Conservation (phyloP, 2,329 filamentous ascomycete genomes). For the Bipolaris cookei region DNA sequence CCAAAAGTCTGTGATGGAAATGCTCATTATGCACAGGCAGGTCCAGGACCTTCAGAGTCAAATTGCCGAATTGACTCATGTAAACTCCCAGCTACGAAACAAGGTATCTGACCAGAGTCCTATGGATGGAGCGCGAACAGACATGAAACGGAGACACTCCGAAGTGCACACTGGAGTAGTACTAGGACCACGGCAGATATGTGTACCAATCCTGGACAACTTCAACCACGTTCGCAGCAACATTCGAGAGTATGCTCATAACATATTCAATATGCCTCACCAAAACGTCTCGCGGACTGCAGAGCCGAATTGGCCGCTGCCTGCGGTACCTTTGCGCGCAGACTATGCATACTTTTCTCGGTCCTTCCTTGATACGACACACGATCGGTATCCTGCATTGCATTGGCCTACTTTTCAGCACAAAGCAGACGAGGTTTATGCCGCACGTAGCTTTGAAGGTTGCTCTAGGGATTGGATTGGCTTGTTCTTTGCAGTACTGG, state of each 20-base stretch:
- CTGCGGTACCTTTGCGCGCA: conserved; percentile 72
- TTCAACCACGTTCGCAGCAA: conserved; percentile 74
- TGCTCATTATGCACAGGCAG: conserved; percentile 61
- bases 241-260: conserved; percentile 74
- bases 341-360: conserved; percentile 74
- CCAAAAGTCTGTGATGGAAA: neutral
- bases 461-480: conserved; percentile 75
- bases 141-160: conserved; percentile 55
- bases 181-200: conserved; percentile 54
- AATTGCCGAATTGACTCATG: conserved; percentile 77
- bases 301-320: conserved; percentile 56
- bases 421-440: conserved; percentile 79
- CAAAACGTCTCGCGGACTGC: conserved; percentile 59
- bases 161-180: conserved; percentile 18
- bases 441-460: conserved; percentile 64
- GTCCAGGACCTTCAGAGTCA: conserved; percentile 96
- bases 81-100: conserved; percentile 76
- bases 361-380: conserved; percentile 77
- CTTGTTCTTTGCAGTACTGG: conserved; percentile 81
- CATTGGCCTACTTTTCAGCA: conserved; percentile 85
- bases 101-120: conserved; percentile 62
- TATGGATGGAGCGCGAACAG: conserved; percentile 50
- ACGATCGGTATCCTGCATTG: conserved; percentile 81
- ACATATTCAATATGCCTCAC: conserved; percentile 79
- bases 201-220: conserved; percentile 68